Evolutionary conservation across 2,329 filamentous ascomycete species (phyloP).

Genomic region (Cladophialophora bantiana): DNA sequence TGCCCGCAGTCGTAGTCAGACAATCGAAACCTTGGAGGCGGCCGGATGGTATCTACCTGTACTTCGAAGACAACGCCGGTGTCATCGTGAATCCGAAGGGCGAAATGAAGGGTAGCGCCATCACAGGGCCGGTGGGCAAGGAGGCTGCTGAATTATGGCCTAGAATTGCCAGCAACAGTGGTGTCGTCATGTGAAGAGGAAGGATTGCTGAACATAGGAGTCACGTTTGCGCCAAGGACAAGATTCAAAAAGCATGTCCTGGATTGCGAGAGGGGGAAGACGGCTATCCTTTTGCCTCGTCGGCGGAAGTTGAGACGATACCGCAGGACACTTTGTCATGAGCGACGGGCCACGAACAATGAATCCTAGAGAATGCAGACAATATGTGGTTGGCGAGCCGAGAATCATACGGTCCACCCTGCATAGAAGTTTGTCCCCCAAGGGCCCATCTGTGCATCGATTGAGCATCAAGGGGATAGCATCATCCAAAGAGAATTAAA

Average conservation of each 20-base stretch:
- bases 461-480: not conserved
- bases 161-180: conserved; percentile 98
- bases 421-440: not conserved
- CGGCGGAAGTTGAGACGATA: conserved; percentile 20
- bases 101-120: conserved; percentile 99
- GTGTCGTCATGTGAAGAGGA: conserved; percentile 93
- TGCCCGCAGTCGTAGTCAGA: conserved; percentile 98
- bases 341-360: not conserved
- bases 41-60: conserved; percentile 97
- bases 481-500: not conserved
- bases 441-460: not conserved
- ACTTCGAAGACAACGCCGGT: conserved; percentile 99
- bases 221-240: conserved; percentile 7
- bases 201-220: conserved; percentile 17
- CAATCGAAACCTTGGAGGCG: conserved; percentile 99
- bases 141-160: conserved; percentile 99
- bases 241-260: conserved; percentile 2
- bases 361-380: not conserved
- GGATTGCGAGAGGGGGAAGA: not conserved
- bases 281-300: not conserved
- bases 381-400: not conserved
- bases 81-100: conserved; percentile 99
- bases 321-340: conserved; percentile 7
- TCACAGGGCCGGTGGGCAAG: conserved; percentile 99
- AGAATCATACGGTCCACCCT: conserved; percentile 2